Conservation (phyloP, 495 filamentous ascomycete species). For the Lindgomyces ingoldianus region DNA sequence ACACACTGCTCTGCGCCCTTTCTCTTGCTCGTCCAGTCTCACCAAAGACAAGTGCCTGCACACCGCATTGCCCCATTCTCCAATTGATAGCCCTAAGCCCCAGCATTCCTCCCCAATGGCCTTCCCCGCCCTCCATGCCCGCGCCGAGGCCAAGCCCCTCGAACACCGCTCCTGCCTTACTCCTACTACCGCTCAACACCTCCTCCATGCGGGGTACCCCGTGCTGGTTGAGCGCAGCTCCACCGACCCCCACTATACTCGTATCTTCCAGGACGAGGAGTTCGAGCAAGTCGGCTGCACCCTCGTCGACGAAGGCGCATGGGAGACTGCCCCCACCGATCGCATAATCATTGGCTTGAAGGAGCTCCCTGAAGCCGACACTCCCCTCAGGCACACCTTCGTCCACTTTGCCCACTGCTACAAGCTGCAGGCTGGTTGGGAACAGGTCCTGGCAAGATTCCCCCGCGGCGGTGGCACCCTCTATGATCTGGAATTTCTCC, state of each 20-base stretch:
- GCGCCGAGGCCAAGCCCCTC: constrained; percentile 45
- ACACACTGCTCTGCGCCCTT: not conserved
- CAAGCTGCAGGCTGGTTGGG: constrained; percentile 87
- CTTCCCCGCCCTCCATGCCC: constrained; percentile 43
- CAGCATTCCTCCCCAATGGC: constrained; percentile 34
- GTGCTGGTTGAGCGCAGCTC: constrained; percentile 80
- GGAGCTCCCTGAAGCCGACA: constrained; percentile 87
- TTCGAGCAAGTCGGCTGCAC: constrained; percentile 61
- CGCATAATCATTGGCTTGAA: constrained; percentile 86
- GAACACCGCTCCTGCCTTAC: constrained; percentile 52
- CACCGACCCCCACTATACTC: constrained; percentile 46
- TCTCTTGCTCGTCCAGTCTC: too few species aligned
- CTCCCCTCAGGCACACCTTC: constrained; percentile 81
- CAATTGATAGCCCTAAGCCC: constrained; percentile 14
- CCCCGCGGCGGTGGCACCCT: constrained; percentile 79
- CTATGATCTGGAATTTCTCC: constrained; percentile 90
- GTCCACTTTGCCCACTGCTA: constrained; percentile 83
- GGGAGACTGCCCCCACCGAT: constrained; percentile 76
- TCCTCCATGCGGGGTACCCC: constrained; percentile 77
- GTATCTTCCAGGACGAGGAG: constrained; percentile 81
- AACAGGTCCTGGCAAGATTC: constrained; percentile 77
- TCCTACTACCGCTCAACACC: constrained; percentile 70
- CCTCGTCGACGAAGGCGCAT: constrained; percentile 79
- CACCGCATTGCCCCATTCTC: not conserved
- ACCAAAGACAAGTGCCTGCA: too few species aligned